These are phyloP conservation scores for Xylariaceae sp. DNA, from an alignment of 2,329 filamentous ascomycete species.

Conservation along the genomic window DNA sequence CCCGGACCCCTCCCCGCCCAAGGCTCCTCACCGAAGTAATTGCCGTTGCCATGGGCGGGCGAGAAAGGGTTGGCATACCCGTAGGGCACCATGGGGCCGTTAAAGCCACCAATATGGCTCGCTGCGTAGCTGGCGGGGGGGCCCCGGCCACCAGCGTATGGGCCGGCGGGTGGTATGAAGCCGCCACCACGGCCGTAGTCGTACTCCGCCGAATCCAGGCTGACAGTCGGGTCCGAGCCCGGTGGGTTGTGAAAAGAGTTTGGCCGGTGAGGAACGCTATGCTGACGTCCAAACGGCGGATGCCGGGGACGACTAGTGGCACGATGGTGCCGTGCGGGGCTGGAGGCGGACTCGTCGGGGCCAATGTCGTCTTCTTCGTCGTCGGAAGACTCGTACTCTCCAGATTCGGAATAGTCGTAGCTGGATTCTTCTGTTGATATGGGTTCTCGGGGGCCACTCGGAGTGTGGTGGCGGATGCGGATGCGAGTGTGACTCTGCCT, in stretches of 20 bases:
- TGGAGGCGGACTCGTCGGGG: conserved; percentile 53
- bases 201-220: conserved; percentile 61
- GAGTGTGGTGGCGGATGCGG: conserved; percentile 4
- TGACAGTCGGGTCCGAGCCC: conserved; percentile 42
- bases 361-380: conserved; percentile 42
- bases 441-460: too few relatives aligned
- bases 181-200: conserved; percentile 25
- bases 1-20: conserved; percentile 18
- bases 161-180: conserved; percentile 18
- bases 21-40: conserved; percentile 35
- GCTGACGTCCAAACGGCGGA: conserved; percentile 29
- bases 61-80: conserved; percentile 25
- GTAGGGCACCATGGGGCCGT: conserved; percentile 40
- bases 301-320: conserved; percentile 26
- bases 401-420: too few relatives aligned
- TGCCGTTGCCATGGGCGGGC: conserved; percentile 22
- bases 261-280: conserved; percentile 24
- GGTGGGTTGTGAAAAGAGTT: conserved; percentile 17
- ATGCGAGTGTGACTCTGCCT: too few relatives aligned
- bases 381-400: conserved; percentile 1
- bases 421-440: too few relatives aligned
- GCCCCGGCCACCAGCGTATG: conserved; percentile 26
- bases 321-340: conserved; percentile 23
- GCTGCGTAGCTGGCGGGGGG: conserved; percentile 34
- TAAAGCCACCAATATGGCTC: conserved; percentile 39